phyloP scores from a whole-genome alignment of 163 green algal genomes.

The Volvox carteri region DNA sequence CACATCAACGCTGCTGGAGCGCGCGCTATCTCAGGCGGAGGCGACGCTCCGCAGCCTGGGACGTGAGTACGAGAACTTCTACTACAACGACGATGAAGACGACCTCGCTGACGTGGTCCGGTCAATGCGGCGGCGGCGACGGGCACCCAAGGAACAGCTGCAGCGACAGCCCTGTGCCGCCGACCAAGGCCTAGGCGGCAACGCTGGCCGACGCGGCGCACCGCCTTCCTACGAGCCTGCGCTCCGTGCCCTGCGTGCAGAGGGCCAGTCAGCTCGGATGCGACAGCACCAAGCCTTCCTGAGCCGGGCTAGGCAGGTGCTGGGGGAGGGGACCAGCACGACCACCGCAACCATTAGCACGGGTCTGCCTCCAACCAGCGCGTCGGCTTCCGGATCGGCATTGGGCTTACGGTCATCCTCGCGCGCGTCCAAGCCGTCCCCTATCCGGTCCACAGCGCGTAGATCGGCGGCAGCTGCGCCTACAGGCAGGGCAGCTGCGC shows the following conservation, averaged over 20 bases:
- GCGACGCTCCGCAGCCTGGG: conserved; percentile 25
- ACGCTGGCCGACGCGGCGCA: not conserved
- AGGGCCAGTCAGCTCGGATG: not conserved
- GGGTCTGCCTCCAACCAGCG: not conserved
- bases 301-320: conserved; percentile 1
- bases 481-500: not conserved
- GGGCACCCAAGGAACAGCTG: not conserved
- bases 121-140: not conserved
- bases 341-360: not conserved
- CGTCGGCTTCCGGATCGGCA: not conserved
- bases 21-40: conserved; percentile 25
- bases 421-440: not conserved
- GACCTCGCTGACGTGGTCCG: not conserved
- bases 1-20: conserved; percentile 39
- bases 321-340: not conserved
- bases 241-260: not conserved
- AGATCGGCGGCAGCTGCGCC: not conserved
- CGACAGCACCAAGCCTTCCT: conserved; percentile 29
- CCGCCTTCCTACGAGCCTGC: not conserved
- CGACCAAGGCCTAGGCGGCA: not conserved
- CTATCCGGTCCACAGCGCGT: not conserved
- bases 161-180: not conserved
- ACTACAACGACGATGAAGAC: conserved; percentile 18
- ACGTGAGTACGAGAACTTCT: conserved; percentile 31
- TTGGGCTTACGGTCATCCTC: not conserved